These are phyloP conservation scores for Vicia villosa DNA, from an alignment of 306 rosid genomes.

Conservation along the genomic window DNA sequence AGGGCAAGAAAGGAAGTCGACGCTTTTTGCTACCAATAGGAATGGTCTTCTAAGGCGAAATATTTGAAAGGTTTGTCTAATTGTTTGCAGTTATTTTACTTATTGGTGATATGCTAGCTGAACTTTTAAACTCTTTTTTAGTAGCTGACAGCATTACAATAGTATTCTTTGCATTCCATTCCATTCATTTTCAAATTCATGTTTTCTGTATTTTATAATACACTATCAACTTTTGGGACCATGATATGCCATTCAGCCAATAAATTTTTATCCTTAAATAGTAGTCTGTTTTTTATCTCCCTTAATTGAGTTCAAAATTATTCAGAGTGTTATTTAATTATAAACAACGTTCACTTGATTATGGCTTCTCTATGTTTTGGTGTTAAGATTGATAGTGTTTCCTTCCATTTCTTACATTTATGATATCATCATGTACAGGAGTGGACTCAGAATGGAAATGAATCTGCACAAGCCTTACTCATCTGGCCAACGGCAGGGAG, in stretches of 20 bases:
- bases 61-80: constrained; percentile 52
- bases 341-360: too few relatives aligned
- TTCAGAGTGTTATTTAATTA: too few relatives aligned
- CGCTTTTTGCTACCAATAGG: constrained; percentile 56
- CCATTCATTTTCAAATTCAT: neutral
- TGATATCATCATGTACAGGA: constrained; percentile 25
- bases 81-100: constrained; percentile 20
- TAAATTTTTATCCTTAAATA: constrained; percentile 6
- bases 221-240: constrained; percentile 26
- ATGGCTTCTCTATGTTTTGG: constrained; percentile 3
- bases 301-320: too few relatives aligned
- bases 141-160: constrained; percentile 2
- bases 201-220: neutral
- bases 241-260: neutral
- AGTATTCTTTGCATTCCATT: constrained; percentile 8
- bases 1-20: constrained; percentile 71
- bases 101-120: constrained; percentile 22
- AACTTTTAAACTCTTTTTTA: constrained; percentile 6
- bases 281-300: too few relatives aligned
- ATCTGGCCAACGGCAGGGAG: constrained; percentile 48
- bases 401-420: constrained; percentile 10
- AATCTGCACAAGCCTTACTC: constrained; percentile 34
- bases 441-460: constrained; percentile 31
- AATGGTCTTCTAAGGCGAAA: constrained; percentile 56
- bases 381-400: constrained; percentile 3